A percentile compares a stretch with the other conserved stretches of the same genome.
These are phyloP conservation scores for Geotrichum cucujoidarum DNA, from an alignment of 1,139 yeast species.

Conservation along the genomic window DNA sequence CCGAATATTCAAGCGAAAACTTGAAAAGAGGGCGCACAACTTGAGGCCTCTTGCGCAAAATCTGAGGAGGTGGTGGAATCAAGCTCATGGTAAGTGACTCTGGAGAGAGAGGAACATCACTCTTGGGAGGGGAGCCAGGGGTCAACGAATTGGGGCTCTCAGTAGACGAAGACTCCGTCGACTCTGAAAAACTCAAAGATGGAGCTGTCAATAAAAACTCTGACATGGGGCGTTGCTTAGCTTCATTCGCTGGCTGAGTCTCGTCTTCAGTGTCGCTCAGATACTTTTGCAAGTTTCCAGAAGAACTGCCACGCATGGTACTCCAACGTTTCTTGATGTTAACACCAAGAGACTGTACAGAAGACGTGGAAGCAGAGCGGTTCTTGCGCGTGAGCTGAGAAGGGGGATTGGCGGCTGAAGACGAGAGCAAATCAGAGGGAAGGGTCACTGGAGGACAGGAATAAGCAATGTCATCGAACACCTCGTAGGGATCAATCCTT, in stretches of 20 bases:
- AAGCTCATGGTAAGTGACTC: conserved; percentile 28
- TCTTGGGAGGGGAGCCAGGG: conserved; percentile 21
- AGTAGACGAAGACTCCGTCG: conserved; percentile 21
- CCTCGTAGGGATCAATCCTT: conserved; percentile 54
- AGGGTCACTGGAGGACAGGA: conserved; percentile 37
- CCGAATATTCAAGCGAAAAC: conserved; percentile 30
- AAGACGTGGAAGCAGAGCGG: conserved; percentile 11
- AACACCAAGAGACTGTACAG: conserved; percentile 7
- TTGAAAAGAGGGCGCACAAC: conserved; percentile 27
- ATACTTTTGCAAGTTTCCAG: conserved; percentile 3
- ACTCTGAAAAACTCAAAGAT: conserved; percentile 17
- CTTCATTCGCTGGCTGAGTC: too few relatives aligned
- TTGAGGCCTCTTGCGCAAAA: conserved; percentile 30
- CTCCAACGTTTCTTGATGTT: conserved; percentile 9
- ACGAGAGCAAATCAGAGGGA: conserved; percentile 17
- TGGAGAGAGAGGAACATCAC: conserved; percentile 1
- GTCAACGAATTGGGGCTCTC: conserved; percentile 23
- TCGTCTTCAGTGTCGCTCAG: conserved; percentile 9
- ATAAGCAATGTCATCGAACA: conserved; percentile 72
- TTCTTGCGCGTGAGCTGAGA: background rate
- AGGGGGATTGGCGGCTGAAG: background rate
- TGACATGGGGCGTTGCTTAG: background rate
- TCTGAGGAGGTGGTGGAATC: conserved; percentile 34
- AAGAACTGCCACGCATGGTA: background rate
- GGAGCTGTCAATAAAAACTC: background rate